Conservation (phyloP, 345 rosid species). For the Dimocarpus longan region DNA sequence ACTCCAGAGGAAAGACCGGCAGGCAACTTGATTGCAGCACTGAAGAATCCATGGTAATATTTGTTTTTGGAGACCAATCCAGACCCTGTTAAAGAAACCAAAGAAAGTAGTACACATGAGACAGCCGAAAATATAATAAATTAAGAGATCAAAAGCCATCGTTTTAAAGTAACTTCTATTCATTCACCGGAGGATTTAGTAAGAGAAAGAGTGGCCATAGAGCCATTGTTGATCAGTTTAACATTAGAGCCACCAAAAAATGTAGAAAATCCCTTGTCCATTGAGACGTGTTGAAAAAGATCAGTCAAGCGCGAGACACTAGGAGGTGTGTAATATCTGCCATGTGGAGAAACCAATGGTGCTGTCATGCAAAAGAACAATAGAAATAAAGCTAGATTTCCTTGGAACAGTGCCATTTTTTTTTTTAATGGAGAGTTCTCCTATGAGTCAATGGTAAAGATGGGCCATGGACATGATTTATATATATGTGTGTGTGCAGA, state of each 20-base stretch:
- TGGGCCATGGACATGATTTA: constrained; percentile 2
- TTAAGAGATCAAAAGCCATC: too few relatives aligned
- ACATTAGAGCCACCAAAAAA: constrained; percentile 62
- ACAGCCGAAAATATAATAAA: neutral
- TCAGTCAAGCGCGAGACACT: constrained; percentile 62
- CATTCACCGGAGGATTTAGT: constrained; percentile 66
- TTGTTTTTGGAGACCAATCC: constrained; percentile 64
- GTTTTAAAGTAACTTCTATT: too few relatives aligned
- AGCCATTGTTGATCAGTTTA: constrained; percentile 54
- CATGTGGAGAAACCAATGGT: constrained; percentile 55
- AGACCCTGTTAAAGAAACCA: constrained; percentile 50
- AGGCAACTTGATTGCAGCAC: constrained; percentile 85
- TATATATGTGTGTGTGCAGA: constrained; percentile 14
- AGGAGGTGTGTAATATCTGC: constrained; percentile 56
- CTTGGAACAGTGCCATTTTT: constrained; percentile 39
- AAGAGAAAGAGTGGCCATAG: constrained; percentile 64
- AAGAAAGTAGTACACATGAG: neutral
- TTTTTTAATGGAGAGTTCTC: constrained; percentile 5
- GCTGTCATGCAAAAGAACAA: constrained; percentile 43
- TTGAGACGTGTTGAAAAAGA: constrained; percentile 50
- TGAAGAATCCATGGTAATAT: constrained; percentile 78
- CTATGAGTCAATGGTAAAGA: neutral
- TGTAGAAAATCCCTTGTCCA: constrained; percentile 48
- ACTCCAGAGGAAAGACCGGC: constrained; percentile 88
- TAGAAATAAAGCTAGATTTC: constrained; percentile 18